Evolutionary conservation across 2,329 filamentous ascomycete species (phyloP).

Genomic region (Colletotrichum higginsianum): DNA sequence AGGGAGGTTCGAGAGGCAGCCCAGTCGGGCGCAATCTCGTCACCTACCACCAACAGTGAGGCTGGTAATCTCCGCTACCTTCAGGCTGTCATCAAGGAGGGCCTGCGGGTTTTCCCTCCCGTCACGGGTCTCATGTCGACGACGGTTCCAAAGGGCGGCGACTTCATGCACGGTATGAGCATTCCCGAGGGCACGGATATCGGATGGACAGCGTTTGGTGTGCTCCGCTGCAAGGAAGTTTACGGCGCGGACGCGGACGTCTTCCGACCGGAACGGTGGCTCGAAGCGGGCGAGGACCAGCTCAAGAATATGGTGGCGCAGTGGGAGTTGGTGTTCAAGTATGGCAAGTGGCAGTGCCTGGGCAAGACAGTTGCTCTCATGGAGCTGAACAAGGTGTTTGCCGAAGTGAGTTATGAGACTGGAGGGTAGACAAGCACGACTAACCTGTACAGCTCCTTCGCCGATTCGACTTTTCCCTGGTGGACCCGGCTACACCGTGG

Average conservation of each 20-base stretch:
- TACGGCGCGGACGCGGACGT: constrained; percentile 58
- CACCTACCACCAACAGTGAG: constrained; percentile 53
- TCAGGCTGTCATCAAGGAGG: constrained; percentile 65
- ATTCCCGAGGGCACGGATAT: constrained; percentile 64
- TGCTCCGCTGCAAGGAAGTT: constrained; percentile 55
- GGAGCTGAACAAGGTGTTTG: constrained; percentile 61
- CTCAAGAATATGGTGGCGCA: constrained; percentile 54
- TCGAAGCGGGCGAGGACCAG: constrained; percentile 54
- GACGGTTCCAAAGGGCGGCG: constrained; percentile 55
- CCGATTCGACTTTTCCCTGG: constrained; percentile 51
- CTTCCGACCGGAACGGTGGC: constrained; percentile 66
- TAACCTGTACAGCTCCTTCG: constrained; percentile 49
- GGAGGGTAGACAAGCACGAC: constrained; percentile 2
- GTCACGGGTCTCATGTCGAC: constrained; percentile 55
- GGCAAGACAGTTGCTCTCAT: constrained; percentile 61
- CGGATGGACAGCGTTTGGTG: constrained; percentile 58
- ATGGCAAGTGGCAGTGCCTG: constrained; percentile 61
- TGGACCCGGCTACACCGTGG: constrained; percentile 52
- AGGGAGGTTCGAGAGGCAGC: constrained; percentile 61
- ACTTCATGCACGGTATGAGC: constrained; percentile 55
- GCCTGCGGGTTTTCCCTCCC: constrained; percentile 62
- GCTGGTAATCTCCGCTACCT: constrained; percentile 61
- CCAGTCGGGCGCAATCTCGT: constrained; percentile 46
- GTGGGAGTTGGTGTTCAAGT: constrained; percentile 60
- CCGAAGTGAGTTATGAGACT: constrained; percentile 54